A percentile compares a stretch with the other conserved stretches of the same genome.
phyloP scores from a whole-genome alignment of 345 rosid species.

The Ceriops zippeliana region DNA sequence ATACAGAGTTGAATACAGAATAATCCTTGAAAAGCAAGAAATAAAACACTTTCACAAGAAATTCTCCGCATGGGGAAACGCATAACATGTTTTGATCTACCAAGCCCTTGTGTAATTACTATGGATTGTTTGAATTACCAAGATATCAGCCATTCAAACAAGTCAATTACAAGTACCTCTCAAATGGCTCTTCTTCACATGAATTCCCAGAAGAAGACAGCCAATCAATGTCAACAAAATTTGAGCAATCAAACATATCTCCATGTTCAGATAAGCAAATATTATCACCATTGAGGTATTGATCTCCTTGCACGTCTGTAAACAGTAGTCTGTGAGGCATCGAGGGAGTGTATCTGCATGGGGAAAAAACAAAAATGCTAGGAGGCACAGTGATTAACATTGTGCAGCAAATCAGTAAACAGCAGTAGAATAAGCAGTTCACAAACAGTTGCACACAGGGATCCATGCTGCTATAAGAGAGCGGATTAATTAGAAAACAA shows the following conservation, averaged over 20 bases:
- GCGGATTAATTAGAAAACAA: neutral
- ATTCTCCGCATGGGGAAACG: neutral
- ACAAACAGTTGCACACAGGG: neutral
- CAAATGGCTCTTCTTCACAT: conserved; percentile 76
- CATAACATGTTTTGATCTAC: no score
- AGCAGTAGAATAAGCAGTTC: neutral
- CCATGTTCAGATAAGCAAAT: conserved; percentile 59
- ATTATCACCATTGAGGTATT: conserved; percentile 44
- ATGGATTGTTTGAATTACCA: no score
- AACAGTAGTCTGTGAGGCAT: conserved; percentile 72
- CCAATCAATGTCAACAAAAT: conserved; percentile 92
- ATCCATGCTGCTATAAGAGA: neutral
- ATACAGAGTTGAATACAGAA: no score
- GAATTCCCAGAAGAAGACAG: conserved; percentile 90
- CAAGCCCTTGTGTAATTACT: no score
- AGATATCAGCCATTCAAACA: no score
- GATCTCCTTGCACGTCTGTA: conserved; percentile 59
- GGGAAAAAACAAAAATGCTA: neutral
- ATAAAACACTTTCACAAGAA: neutral
- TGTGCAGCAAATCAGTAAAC: neutral
- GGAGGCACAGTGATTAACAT: conserved; percentile 11
- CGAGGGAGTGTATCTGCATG: conserved; percentile 64
- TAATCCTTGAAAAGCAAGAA: neutral
- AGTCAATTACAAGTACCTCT: conserved; percentile 53
- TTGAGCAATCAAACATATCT: conserved; percentile 65